Conservation (phyloP, 2,329 filamentous ascomycete species). For the Diaporthe longicolla region DNA sequence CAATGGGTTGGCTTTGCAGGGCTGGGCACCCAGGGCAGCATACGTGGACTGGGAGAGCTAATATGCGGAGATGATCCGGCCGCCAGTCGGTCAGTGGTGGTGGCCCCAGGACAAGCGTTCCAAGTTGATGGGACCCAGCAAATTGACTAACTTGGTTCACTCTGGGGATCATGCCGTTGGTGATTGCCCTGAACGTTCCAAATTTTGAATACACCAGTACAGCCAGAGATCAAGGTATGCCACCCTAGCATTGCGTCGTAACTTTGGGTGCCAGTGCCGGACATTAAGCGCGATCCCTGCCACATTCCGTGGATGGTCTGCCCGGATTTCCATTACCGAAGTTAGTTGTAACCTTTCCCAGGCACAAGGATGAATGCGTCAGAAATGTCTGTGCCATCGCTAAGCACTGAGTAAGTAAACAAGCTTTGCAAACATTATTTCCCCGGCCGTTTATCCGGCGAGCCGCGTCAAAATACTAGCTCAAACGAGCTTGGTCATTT, state of each 20-base stretch:
- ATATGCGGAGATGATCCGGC: constrained; percentile 15
- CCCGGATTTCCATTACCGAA: background rate
- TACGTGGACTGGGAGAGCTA: background rate
- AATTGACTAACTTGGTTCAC: background rate
- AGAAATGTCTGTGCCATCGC: background rate
- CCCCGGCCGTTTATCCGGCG: constrained; percentile 25
- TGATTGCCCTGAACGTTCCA: background rate
- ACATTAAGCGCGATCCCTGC: background rate
- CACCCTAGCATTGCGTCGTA: background rate
- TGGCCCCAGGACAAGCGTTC: background rate
- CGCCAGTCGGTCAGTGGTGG: background rate
- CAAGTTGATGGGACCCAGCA: background rate
- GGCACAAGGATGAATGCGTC: background rate
- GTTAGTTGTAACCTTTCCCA: background rate
- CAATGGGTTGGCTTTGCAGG: background rate
- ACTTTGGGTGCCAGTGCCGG: background rate
- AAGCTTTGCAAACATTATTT: constrained; percentile 6
- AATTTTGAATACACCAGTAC: too few species aligned
- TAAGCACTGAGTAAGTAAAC: constrained; percentile 27
- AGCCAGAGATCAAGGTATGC: background rate
- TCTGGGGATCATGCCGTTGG: background rate
- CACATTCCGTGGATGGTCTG: background rate
- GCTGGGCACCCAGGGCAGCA: background rate
- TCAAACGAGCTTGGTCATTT: background rate
- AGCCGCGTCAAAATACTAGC: constrained; percentile 2